These are phyloP conservation scores for Fibroporia radiculosa DNA, from an alignment of 768 basidiomycete genomes.

Conservation along the genomic window DNA sequence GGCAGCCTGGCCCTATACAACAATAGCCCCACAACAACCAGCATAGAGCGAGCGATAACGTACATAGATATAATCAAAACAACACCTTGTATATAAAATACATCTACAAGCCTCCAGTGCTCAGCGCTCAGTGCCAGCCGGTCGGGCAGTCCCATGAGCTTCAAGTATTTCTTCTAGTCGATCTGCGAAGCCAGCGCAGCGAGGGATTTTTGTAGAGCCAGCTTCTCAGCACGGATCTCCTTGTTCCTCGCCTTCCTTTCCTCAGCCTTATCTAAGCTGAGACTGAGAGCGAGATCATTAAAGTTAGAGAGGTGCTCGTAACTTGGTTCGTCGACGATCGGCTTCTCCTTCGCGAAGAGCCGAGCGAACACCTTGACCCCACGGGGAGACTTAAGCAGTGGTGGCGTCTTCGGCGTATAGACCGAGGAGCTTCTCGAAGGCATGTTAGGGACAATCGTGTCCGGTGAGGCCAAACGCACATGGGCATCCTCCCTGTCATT, in stretches of 20 bases:
- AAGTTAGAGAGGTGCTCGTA: background rate
- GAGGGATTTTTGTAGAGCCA: background rate
- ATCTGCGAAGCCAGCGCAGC: background rate
- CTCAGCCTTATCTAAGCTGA: constrained; percentile 9
- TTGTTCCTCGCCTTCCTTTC: constrained; percentile 7
- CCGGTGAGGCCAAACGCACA: background rate
- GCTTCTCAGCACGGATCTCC: background rate
- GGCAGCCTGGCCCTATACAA: too few relatives aligned
- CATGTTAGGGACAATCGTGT: background rate
- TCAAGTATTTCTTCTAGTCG: background rate
- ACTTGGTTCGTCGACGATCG: background rate
- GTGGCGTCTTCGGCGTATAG: background rate
- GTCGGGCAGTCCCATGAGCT: background rate
- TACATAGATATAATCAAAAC: constrained; percentile 3
- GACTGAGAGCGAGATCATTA: constrained; percentile 1
- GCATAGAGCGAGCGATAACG: constrained; percentile 2
- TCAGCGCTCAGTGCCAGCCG: background rate
- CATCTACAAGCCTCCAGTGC: too few relatives aligned
- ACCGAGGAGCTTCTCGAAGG: background rate
- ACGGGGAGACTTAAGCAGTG: background rate
- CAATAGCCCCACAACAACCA: background rate
- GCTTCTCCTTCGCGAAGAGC: constrained; percentile 1
- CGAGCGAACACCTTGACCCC: background rate
- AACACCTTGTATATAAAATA: too few relatives aligned
- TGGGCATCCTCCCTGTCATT: background rate